A percentile compares a stretch with the other conserved stretches of the same genome.
These are phyloP conservation scores for Fusarium setosum DNA, from an alignment of 2,329 filamentous ascomycete genomes.

Conservation along the genomic window DNA sequence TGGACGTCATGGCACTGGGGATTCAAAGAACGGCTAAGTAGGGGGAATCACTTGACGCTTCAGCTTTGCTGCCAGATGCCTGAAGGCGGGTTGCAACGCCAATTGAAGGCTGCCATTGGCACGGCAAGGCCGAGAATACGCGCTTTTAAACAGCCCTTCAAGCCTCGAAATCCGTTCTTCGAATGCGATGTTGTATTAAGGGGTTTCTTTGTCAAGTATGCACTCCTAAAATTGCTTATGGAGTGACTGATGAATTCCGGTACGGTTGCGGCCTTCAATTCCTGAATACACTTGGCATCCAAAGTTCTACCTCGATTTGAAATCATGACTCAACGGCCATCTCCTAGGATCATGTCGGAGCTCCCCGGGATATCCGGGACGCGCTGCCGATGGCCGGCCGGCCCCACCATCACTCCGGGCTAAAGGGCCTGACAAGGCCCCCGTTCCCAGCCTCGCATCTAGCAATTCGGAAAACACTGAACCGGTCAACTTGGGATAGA, in stretches of 20 bases:
- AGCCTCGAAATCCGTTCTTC: not conserved
- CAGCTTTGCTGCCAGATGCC: not conserved
- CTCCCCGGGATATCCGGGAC: not conserved
- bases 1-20: conserved; percentile 22
- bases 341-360: conserved; percentile 2
- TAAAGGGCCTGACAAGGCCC: conserved; percentile 10
- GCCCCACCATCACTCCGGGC: conserved; percentile 26
- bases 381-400: conserved; percentile 12
- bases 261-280: not conserved
- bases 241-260: no score
- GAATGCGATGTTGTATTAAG: no score
- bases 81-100: conserved; percentile 16
- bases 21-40: conserved; percentile 19
- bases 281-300: not conserved
- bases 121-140: conserved; percentile 25
- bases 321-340: not conserved
- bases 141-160: not conserved
- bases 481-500: conserved; percentile 10
- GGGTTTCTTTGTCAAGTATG: no score
- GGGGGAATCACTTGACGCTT: conserved; percentile 33
- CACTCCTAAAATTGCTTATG: no score
- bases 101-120: conserved; percentile 31
- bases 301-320: not conserved
- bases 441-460: conserved; percentile 4
- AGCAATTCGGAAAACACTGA: conserved; percentile 1